Evolutionary conservation across 345 rosid species (phyloP).

Genomic region (Eucalyptus polyanthemos): DNA sequence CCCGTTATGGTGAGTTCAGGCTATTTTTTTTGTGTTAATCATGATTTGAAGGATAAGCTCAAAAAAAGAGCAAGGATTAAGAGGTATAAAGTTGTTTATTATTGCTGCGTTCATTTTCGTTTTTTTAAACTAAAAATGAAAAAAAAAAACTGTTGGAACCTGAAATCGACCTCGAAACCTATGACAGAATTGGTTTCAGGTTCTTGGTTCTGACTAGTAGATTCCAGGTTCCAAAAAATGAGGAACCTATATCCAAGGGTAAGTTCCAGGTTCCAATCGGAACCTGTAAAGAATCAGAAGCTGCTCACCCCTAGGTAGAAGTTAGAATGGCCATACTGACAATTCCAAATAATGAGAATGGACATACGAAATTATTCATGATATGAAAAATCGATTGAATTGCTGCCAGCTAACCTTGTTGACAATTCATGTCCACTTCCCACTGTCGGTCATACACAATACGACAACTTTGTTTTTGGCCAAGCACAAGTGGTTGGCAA

Average conservation of each 20-base stretch:
- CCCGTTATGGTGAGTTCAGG: too few species aligned
- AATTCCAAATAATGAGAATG: not conserved
- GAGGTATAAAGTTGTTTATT: too few species aligned
- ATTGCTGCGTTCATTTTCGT: rapidly evolving
- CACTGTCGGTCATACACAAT: not conserved
- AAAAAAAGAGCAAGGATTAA: too few species aligned
- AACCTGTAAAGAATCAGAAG: rapidly evolving
- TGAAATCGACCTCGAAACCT: rapidly evolving
- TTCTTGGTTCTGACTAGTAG: rapidly evolving
- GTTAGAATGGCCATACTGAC: not conserved
- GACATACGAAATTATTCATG: not conserved
- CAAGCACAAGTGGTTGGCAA: not conserved
- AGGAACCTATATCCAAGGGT: rapidly evolving
- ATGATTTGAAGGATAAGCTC: too few species aligned
- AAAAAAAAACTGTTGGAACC: too few species aligned
- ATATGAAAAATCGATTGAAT: not conserved
- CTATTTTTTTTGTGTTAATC: too few species aligned
- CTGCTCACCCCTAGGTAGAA: too few species aligned
- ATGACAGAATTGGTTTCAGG: rapidly evolving
- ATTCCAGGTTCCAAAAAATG: too few species aligned
- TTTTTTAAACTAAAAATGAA: too few species aligned
- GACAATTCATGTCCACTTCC: not conserved
- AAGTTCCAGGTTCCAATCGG: rapidly evolving
- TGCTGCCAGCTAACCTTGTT: not conserved
- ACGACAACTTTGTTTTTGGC: not conserved